These are phyloP conservation scores for Colletotrichum sp. DNA, from an alignment of 2,329 filamentous ascomycete genomes.

Conservation along the genomic window DNA sequence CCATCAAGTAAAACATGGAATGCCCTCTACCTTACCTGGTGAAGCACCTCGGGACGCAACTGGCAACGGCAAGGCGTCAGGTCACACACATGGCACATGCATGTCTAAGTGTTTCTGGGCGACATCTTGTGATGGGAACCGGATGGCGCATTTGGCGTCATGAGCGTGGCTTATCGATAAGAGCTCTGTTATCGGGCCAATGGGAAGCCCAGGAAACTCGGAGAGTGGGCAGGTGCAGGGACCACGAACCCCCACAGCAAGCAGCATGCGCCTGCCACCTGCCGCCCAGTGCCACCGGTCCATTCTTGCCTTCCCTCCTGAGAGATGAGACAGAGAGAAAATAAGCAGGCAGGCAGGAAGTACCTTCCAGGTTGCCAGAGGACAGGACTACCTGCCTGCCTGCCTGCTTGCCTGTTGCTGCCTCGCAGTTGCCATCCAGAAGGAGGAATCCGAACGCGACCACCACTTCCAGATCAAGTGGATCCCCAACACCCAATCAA, in stretches of 20 bases:
- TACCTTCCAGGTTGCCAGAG: neutral
- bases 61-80: neutral
- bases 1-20: neutral
- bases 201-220: neutral
- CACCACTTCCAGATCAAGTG: neutral
- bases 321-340: neutral
- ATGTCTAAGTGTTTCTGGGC: neutral
- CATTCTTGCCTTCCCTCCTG: neutral
- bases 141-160: constrained; percentile 17
- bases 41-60: neutral
- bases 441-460: constrained; percentile 1
- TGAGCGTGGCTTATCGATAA: constrained; percentile 16
- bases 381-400: neutral
- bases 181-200: neutral
- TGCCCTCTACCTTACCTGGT: neutral
- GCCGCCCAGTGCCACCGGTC: neutral
- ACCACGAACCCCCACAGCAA: neutral
- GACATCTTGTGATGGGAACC: constrained; percentile 15
- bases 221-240: neutral
- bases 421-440: neutral
- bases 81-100: constrained; percentile 14
- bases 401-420: neutral
- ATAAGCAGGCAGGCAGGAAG: neutral
- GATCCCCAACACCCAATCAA: neutral
- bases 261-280: neutral